Evolutionary conservation across 2,329 filamentous ascomycete species (phyloP).

Genomic region (Fusarium falciforme): DNA sequence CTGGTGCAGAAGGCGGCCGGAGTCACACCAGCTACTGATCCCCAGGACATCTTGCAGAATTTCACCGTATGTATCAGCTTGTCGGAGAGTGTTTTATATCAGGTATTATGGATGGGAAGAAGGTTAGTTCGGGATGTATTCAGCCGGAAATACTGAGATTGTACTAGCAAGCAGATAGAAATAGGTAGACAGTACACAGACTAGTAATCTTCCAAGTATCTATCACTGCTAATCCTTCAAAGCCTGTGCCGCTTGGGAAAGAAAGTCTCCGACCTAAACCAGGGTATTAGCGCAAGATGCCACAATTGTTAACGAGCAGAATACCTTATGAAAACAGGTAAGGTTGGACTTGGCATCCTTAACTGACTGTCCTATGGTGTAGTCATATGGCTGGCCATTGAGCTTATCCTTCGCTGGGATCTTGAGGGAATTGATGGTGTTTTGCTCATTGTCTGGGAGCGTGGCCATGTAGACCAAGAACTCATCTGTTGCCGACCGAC

Average conservation of each 20-base stretch:
- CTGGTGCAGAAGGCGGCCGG: too few relatives aligned
- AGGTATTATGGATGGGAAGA: too few relatives aligned
- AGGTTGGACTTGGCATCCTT: not conserved
- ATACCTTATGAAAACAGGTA: not conserved
- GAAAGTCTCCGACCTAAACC: not conserved
- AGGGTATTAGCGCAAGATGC: not conserved
- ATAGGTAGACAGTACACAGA: too few relatives aligned
- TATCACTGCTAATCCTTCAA: not conserved
- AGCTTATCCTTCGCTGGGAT: not conserved
- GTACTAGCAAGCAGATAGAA: too few relatives aligned
- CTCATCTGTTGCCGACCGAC: conserved; percentile 1
- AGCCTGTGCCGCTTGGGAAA: not conserved
- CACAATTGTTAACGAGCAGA: not conserved
- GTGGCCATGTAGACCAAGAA: conserved; percentile 1
- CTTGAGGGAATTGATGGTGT: conserved; percentile 3
- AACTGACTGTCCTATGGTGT: conserved; percentile 1
- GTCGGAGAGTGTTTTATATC: too few relatives aligned
- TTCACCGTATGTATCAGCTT: too few relatives aligned
- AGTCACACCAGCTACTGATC: too few relatives aligned
- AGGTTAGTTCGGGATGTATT: too few relatives aligned
- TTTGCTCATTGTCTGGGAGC: not conserved
- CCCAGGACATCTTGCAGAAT: too few relatives aligned
- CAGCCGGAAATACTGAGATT: too few relatives aligned
- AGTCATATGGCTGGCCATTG: not conserved
- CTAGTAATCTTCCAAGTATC: too few relatives aligned